Evolutionary conservation across 495 filamentous ascomycete genomes (phyloP).

Genomic region (Neurospora africana): DNA sequence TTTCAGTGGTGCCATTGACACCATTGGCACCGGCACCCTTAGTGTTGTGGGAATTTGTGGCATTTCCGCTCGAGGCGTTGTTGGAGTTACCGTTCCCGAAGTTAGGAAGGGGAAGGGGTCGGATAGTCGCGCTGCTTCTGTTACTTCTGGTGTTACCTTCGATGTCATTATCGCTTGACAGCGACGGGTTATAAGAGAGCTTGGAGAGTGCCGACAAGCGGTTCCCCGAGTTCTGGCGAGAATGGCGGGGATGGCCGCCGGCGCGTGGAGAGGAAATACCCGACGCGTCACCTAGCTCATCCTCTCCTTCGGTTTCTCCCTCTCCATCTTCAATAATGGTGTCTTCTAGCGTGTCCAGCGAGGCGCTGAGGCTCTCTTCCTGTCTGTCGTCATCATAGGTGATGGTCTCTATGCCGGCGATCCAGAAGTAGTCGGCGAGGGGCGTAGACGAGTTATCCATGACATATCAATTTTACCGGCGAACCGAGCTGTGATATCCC

Average conservation of each 20-base stretch:
- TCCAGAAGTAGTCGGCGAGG: conserved; percentile 98
- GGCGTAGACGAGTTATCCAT: conserved; percentile 60
- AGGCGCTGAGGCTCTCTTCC: conserved; percentile 1
- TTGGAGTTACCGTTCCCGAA: conserved; percentile 8
- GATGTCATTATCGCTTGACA: conserved; percentile 32
- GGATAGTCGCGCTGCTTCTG: conserved; percentile 79
- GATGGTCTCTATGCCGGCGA: conserved; percentile 77
- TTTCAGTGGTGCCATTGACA: conserved; percentile 14
- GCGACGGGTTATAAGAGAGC: conserved; percentile 36
- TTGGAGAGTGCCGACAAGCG: conserved; percentile 55
- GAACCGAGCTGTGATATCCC: neutral
- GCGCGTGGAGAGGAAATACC: conserved; percentile 34
- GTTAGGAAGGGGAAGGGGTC: conserved; percentile 35
- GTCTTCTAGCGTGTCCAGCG: conserved; percentile 43
- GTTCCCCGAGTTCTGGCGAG: conserved; percentile 55
- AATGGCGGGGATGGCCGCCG: conserved; percentile 39
- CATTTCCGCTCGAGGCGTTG: neutral
- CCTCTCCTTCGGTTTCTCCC: conserved; percentile 19
- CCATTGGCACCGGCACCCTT: conserved; percentile 17
- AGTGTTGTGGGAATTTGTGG: conserved; percentile 2
- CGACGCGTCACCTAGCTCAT: conserved; percentile 37
- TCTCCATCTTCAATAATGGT: conserved; percentile 78
- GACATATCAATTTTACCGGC: conserved; percentile 29
- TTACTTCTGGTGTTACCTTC: conserved; percentile 66
- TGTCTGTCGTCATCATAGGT: conserved; percentile 41